Evolutionary conservation across 345 rosid genomes (phyloP).

Genomic region (Lepidium aucheri): DNA sequence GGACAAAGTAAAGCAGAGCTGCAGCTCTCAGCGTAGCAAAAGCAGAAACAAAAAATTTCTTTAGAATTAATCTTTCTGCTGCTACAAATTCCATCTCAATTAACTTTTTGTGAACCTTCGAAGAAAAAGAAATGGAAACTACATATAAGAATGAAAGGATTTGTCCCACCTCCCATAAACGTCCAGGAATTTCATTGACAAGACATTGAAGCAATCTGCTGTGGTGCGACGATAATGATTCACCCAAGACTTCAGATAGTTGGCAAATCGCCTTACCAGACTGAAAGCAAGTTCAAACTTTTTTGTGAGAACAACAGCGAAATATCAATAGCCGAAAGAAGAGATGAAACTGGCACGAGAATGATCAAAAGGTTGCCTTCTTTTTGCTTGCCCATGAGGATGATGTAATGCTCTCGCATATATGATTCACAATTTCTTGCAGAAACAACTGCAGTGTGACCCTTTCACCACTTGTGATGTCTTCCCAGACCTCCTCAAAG

Average conservation of each 20-base stretch:
- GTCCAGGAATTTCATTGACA: slow-evolving; percentile 81
- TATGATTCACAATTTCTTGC: slow-evolving; percentile 66
- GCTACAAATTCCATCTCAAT: background rate
- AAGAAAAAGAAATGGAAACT: background rate
- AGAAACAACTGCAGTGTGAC: slow-evolving; percentile 73
- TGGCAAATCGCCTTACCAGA: slow-evolving; percentile 78
- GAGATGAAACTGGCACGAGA: background rate
- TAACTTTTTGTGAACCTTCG: background rate
- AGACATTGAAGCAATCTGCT: slow-evolving; percentile 52
- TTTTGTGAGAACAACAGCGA: background rate
- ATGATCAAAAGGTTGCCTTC: slow-evolving; percentile 34
- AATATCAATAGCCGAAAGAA: background rate
- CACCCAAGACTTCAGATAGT: slow-evolving; percentile 79
- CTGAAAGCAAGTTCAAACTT: slow-evolving; percentile 35
- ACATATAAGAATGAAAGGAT: background rate
- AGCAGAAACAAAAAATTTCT: background rate
- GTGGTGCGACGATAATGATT: slow-evolving; percentile 60
- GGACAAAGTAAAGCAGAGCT: slow-evolving; percentile 4
- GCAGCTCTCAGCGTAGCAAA: background rate
- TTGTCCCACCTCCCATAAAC: slow-evolving; percentile 79
- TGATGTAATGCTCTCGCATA: slow-evolving; percentile 62
- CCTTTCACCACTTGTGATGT: slow-evolving; percentile 78
- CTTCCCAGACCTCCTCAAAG: slow-evolving; percentile 98
- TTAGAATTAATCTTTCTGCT: background rate
- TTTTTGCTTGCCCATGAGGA: slow-evolving; percentile 93